Base-by-base conservation (phyloP, 2,329 filamentous ascomycete species). In the Dothistroma septosporum region DNA sequence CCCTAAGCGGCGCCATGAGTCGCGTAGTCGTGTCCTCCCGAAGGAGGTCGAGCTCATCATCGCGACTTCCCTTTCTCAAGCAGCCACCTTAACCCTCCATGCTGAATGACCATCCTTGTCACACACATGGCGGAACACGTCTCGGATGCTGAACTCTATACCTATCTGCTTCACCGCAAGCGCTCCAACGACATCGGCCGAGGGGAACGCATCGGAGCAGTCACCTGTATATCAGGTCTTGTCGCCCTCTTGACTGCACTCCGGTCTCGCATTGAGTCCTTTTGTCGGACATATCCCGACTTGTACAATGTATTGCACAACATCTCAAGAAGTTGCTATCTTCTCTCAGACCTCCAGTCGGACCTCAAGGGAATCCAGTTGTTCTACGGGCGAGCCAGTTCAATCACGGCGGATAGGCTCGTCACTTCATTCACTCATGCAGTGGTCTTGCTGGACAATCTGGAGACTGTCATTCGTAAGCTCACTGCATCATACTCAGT, bases 291-390 rank as follows among this genome's bases (percentile, higher is more conserved):
- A 2, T 53, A 53, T n/a, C 24, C 50, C 2, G 50, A 19, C 22
- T 31, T 53, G 24, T 35, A 53, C n/a, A 53, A 53, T 53, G 28
- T 53, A 8, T 16, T 35, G 12, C 50, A 53, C 31, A 53, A 53
- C n/a, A 53, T 53, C 24, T 35, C 31, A 19, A 35, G 24, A 32
- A 33, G 50, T 31, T 35, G n/a, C 31, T 32, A 53, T 21, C n/a
- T 53, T 5, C 50, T 53, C n/a, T 32, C n/a, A 12, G 50, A 32
- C 31, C 31, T 53, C 11, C 50, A 53, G 16, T 14, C 24, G 31
- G 50, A 35, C 24, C 31, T 53, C 12, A 35, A 53, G n/a, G n/a
- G 16, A 12, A 6, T 32, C 11, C 22, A 24, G 5, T 31, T 28
- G 22, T 31, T 28, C 21, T 31, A 28, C n/a, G 50, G 31, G 22